Evolutionary conservation across 768 basidiomycete genomes (phyloP), one percentile per base, ranked within the genome.

Genomic region (Hortiboletus flavorubellus): DNA sequence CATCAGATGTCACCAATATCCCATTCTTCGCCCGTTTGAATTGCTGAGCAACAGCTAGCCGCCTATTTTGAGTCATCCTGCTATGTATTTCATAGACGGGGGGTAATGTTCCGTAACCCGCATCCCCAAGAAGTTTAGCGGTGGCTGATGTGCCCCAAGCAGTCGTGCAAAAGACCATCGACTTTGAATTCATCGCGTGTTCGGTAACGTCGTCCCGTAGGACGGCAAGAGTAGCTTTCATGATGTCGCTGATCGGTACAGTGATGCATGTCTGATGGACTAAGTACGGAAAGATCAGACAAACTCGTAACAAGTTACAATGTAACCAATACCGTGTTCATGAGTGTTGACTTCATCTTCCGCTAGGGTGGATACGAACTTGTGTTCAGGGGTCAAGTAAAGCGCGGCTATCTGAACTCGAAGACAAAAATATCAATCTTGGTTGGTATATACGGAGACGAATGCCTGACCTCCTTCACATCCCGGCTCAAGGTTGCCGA

Each of bases 401-500:
- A 71, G 54, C 1, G 60, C 26, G 0, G 71, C 62, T 46, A 70
- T 72, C 68, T 70, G 45, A 9, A 18, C 11, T 0, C 51, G 21
- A 16, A 23, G 16, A 23, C 5, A 33, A 5, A 29, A 35, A 21
- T 3, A 18, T 59, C 5, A 58, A 50, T 41, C 18, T 23, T 41
- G 3, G n/a, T 31, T 23, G 5, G 10, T 10, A n/a, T 14, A 8
- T 5, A n/a, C 2, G 10, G 8, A 26, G 35, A 23, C 12, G 43
- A 42, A 33, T 52, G 49, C 50, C 72, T 61, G 53, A 82, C 78
- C 68, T 79, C 66, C 51, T 78, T 78, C 26, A 90, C 84, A 42
- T 86, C 85, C n/a, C 80, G 72, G 51, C 86, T 84, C 72, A 91
- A 79, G 0, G 89, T 90, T 1, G 88, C 89, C 4, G 86, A 87